Conservation (phyloP, 345 rosid species). For the Acer yangbiense region DNA sequence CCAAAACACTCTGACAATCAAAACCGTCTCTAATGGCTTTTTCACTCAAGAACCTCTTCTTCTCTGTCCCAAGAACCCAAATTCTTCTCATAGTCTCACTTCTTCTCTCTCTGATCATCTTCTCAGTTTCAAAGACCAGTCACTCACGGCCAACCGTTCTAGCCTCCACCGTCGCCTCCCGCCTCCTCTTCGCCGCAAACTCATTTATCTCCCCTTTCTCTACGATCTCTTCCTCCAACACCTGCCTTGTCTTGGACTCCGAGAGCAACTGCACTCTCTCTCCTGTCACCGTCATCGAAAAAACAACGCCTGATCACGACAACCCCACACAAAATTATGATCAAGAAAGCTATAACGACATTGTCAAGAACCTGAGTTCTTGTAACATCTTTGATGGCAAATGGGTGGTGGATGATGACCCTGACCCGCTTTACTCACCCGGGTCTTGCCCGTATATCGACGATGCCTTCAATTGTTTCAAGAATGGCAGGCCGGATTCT, state of each 20-base stretch:
- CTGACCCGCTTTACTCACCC: slow-evolving; percentile 48
- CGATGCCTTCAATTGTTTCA: slow-evolving; percentile 59
- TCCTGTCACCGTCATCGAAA: slow-evolving; percentile 36
- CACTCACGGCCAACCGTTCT: slow-evolving; percentile 38
- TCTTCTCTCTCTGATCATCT: slow-evolving; percentile 50
- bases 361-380: slow-evolving; percentile 38
- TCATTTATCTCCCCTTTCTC: slow-evolving; percentile 52
- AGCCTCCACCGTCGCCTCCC: slow-evolving; percentile 50
- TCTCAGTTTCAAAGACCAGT: slow-evolving; percentile 40
- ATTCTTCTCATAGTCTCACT: slow-evolving; percentile 49
- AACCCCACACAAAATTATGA: slow-evolving; percentile 24
- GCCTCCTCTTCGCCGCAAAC: slow-evolving; percentile 48
- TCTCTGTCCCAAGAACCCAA: slow-evolving; percentile 37
- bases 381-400: slow-evolving; percentile 65
- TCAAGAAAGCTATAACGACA: slow-evolving; percentile 20
- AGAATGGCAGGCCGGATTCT: slow-evolving; percentile 55
- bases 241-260: slow-evolving; percentile 41
- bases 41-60: slow-evolving; percentile 22
- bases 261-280: slow-evolving; percentile 49
- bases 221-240: slow-evolving; percentile 41
- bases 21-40: slow-evolving; percentile 22
- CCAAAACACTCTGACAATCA: slow-evolving; percentile 6
- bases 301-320: slow-evolving; percentile 10
- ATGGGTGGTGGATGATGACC: slow-evolving; percentile 55
- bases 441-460: slow-evolving; percentile 66